Percentiles rank a stretch among this genome's conserved stretches.
These are phyloP conservation scores for Myxozyma lipomycoides DNA, from an alignment of 805 yeast genomes.

Conservation along the genomic window DNA sequence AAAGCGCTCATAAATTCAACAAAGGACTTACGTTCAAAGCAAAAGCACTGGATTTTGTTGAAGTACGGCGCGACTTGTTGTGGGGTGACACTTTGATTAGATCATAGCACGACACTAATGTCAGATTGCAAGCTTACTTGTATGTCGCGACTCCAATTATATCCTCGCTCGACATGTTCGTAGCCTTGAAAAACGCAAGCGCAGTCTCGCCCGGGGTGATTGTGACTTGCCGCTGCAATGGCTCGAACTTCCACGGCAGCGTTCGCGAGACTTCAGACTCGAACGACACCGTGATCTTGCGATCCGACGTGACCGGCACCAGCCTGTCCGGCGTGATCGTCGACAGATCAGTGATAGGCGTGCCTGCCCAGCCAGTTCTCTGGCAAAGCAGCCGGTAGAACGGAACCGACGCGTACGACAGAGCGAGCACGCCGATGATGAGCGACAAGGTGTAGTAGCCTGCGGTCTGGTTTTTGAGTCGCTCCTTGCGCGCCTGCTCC, in stretches of 20 bases:
- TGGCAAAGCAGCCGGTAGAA: conserved; percentile 87
- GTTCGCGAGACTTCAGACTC: conserved; percentile 88
- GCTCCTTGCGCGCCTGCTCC: conserved; percentile 32
- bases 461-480: conserved; percentile 49
- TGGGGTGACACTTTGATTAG: conserved; percentile 70
- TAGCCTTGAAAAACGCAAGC: conserved; percentile 89
- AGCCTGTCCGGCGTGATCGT: conserved; percentile 83
- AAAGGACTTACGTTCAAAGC: conserved; percentile 62
- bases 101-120: not conserved
- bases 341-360: conserved; percentile 79
- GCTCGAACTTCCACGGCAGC: conserved; percentile 91
- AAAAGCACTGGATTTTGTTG: conserved; percentile 95
- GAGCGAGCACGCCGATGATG: conserved; percentile 63
- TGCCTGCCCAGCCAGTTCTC: conserved; percentile 94
- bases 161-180: conserved; percentile 77
- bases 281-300: conserved; percentile 76
- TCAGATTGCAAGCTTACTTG: conserved; percentile 20
- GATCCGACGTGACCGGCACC: conserved; percentile 80
- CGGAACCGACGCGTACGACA: conserved; percentile 89
- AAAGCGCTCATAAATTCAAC: not conserved
- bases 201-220: conserved; percentile 98
- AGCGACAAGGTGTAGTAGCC: conserved; percentile 67
- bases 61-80: conserved; percentile 95
- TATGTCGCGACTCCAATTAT: conserved; percentile 98
- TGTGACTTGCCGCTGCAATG: conserved; percentile 89